Evolutionary conservation across 805 yeast genomes (phyloP), one percentile per base, ranked within the genome.

Genomic region (Wickerhamiella azymoides): DNA sequence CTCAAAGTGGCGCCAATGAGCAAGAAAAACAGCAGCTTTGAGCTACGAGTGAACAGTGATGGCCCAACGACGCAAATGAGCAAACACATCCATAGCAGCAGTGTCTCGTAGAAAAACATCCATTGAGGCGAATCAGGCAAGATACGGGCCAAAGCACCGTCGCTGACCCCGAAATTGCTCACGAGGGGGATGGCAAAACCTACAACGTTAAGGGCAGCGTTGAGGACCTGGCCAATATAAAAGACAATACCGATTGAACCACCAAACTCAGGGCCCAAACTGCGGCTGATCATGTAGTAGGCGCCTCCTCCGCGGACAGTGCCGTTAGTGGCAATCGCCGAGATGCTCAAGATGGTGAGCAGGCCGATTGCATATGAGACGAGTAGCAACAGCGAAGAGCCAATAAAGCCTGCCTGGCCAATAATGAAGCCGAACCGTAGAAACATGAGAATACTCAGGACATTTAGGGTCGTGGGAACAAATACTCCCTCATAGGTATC

Each of bases 301-400:
- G 97, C 96, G 40, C 99, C 99, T 13, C 99, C 99, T 11, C 97
- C 97, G 54, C 86, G 75, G 2, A 92, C 97, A 0, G 94, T 85
- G 18, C 99, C 99, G 59, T 92, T 92, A 1, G 99, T 92, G 2
- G 96, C 85, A 50, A 92, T 92, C 1, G 98, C 98, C 46, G 94
- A 83, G 48, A 92, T 79, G 17, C 95, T 84, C 53, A 92, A 63
- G 0, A 94, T 84, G 0, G 98, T 92, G 47, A 92, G 67, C 5
- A 85, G 67, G 59, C 89, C 81, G 51, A 92, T 85, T 2, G 76
- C 58, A 60, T 88, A 92, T 40, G 94, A 81, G 60, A 85, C 60
- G 2, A 79, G 46, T 33, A 92, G 66, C 18, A 89, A 63, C 1
- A 75, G 62, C 19, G 86, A 54, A 2, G 94, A 71, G 4, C 96